Conservation (phyloP, 345 rosid genomes). For the Acer negundo region DNA sequence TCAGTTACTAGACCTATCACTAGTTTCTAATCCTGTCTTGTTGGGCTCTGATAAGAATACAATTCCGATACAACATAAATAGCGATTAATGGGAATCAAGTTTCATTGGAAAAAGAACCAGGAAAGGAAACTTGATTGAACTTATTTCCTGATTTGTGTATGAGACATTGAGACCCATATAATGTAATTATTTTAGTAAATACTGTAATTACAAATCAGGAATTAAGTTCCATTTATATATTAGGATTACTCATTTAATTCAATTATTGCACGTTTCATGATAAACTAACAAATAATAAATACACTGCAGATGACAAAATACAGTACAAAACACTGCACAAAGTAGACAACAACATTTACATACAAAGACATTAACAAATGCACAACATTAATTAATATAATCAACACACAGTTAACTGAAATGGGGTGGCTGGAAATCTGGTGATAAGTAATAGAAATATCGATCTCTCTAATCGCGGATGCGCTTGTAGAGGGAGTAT, state of each 20-base stretch:
- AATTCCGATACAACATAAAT: not conserved
- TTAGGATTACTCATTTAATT: not conserved
- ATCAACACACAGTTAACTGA: not conserved
- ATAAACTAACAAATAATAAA: slow-evolving; percentile 5
- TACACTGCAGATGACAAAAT: no score
- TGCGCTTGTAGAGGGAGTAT: slow-evolving; percentile 42
- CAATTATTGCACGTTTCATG: not conserved
- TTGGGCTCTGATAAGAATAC: not conserved
- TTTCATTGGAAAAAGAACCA: no score
- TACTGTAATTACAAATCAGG: no score
- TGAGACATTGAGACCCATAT: no score
- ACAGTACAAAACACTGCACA: not conserved
- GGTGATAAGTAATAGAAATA: not conserved
- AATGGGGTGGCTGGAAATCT: not conserved
- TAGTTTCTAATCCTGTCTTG: not conserved
- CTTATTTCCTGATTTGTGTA: no score
- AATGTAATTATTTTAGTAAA: no score
- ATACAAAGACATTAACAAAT: not conserved
- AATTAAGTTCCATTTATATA: no score
- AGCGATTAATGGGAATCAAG: no score
- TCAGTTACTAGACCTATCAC: not conserved
- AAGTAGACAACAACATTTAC: slow-evolving; percentile 3
- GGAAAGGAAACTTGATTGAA: no score
- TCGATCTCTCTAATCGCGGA: slow-evolving; percentile 16
- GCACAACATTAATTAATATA: not conserved